Evolutionary conservation across 176 grass and related monocot genomes (phyloP).

Genomic region (Hordeum vulgare): MorexV3_pseudomolecules_assembly NC_058518.1:47747581-47748080

Average conservation of each 20-base stretch:
- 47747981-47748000: not conserved
- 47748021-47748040: not conserved
- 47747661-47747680: not conserved
- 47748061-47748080: not conserved
- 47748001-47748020: not conserved
- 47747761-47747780: conserved; percentile 8
- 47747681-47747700: not conserved
- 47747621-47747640: not conserved
- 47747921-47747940: not conserved
- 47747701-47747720: not conserved
- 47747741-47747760: not conserved
- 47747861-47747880: conserved; percentile 18
- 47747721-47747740: not conserved
- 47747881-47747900: conserved; percentile 1
- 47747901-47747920: conserved; percentile 17
- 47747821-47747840: not conserved
- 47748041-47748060: not conserved
- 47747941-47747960: not conserved
- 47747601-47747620: conserved; percentile 1
- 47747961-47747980: not conserved
- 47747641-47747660: not conserved
- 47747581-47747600: not conserved
- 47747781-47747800: conserved; percentile 3
- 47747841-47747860: not conserved
- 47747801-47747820: conserved; percentile 19